Evolutionary conservation across 768 basidiomycete species (phyloP).

Genomic region (Lactarius pseudohatsudake): DNA sequence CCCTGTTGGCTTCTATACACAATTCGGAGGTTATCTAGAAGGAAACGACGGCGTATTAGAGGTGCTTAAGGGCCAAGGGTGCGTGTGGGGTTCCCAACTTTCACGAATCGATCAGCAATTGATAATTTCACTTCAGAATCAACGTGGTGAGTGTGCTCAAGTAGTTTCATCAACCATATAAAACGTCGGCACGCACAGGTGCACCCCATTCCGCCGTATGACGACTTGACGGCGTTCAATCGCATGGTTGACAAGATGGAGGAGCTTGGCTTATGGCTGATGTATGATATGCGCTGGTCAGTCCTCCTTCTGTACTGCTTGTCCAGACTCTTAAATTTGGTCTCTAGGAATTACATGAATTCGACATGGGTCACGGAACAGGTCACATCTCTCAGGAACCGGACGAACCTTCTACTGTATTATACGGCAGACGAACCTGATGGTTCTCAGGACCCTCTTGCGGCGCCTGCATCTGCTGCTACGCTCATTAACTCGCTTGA

Average conservation of each 20-base stretch:
- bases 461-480: constrained; percentile 51
- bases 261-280: constrained; percentile 65
- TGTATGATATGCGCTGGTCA: constrained; percentile 79
- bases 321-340: not conserved
- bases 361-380: constrained; percentile 59
- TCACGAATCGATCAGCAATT: constrained; percentile 16
- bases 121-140: constrained; percentile 35
- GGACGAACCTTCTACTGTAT: constrained; percentile 69
- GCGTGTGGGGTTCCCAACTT: constrained; percentile 15
- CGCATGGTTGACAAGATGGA: constrained; percentile 69
- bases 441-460: constrained; percentile 61
- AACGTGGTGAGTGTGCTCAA: constrained; percentile 38
- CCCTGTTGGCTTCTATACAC: constrained; percentile 75
- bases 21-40: constrained; percentile 54
- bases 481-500: constrained; percentile 50
- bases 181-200: constrained; percentile 40
- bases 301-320: constrained; percentile 9
- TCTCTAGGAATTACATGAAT: constrained; percentile 61
- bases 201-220: constrained; percentile 69
- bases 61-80: constrained; percentile 60
- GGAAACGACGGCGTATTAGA: constrained; percentile 53
- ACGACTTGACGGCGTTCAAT: constrained; percentile 56
- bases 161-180: not conserved
- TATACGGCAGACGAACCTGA: constrained; percentile 78
- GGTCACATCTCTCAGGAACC: constrained; percentile 64